Conservation (phyloP, 2,329 filamentous ascomycete species). For the Colletotrichum sidae region DNA sequence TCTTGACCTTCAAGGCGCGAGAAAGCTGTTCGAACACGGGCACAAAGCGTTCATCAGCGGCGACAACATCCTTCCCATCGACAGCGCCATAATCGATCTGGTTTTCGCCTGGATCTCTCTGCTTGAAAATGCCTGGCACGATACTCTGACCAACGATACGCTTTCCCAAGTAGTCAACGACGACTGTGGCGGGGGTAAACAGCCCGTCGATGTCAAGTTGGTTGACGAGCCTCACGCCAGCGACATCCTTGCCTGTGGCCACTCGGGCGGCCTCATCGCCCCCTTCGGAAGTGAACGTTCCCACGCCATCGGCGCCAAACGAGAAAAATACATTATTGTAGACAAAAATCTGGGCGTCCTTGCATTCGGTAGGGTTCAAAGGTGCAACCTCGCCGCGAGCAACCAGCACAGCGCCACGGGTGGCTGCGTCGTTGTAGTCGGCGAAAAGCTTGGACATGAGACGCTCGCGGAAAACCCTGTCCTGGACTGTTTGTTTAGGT, state of each 20-base stretch:
- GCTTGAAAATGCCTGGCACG: constrained; percentile 98
- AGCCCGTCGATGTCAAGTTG: constrained; percentile 95
- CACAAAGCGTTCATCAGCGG: constrained; percentile 87
- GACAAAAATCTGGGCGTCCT: constrained; percentile 97
- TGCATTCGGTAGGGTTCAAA: constrained; percentile 91
- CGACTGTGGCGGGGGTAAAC: constrained; percentile 95
- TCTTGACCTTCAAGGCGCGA: constrained; percentile 90
- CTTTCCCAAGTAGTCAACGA: constrained; percentile 97
- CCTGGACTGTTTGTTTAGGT: constrained; percentile 92
- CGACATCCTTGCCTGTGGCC: constrained; percentile 95
- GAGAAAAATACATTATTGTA: constrained; percentile 99
- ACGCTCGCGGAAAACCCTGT: constrained; percentile 94
- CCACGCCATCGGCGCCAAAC: constrained; percentile 96
- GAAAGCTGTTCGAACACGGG: constrained; percentile 90
- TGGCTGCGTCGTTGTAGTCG: constrained; percentile 96
- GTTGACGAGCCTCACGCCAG: constrained; percentile 94
- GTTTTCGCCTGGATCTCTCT: constrained; percentile 95
- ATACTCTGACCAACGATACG: constrained; percentile 98
- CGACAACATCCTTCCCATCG: constrained; percentile 95
- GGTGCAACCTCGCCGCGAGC: constrained; percentile 92
- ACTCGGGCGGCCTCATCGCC: constrained; percentile 96
- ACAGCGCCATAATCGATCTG: constrained; percentile 99
- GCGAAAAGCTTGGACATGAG: constrained; percentile 96
- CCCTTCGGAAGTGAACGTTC: constrained; percentile 95
- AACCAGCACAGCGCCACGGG: constrained; percentile 90